phyloP scores from a whole-genome alignment of 805 yeast species.

The Ogataea glucozyma region DNA sequence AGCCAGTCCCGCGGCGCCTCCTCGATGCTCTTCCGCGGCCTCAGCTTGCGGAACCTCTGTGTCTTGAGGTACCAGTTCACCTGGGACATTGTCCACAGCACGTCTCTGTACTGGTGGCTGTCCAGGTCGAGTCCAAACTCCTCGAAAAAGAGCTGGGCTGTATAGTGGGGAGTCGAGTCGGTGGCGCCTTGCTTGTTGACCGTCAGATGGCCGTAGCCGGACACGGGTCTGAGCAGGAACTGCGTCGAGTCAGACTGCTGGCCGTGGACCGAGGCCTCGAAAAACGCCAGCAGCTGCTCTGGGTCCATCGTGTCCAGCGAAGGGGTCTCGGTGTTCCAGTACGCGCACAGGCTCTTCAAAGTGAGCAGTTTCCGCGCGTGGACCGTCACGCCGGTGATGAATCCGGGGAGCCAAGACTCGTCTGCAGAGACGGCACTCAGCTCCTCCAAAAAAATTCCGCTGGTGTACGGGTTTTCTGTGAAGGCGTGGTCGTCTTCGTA shows the following conservation, averaged over 20 bases:
- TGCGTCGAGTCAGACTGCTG: constrained; percentile 39
- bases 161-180: constrained; percentile 64
- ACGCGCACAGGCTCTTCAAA: constrained; percentile 70
- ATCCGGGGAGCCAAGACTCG: constrained; percentile 79
- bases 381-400: constrained; percentile 67
- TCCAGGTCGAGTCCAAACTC: constrained; percentile 88
- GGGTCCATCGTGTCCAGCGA: constrained; percentile 50
- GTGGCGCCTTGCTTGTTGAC: constrained; percentile 79
- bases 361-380: constrained; percentile 77
- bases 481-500: constrained; percentile 81
- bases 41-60: constrained; percentile 65
- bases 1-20: constrained; percentile 85
- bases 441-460: constrained; percentile 83
- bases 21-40: constrained; percentile 56
- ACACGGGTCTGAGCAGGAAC: constrained; percentile 78
- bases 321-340: constrained; percentile 74
- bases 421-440: constrained; percentile 91
- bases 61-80: constrained; percentile 79
- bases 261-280: constrained; percentile 46
- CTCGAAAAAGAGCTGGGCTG: constrained; percentile 76
- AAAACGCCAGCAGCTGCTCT: constrained; percentile 48
- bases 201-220: constrained; percentile 81
- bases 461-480: constrained; percentile 72
- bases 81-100: constrained; percentile 77
- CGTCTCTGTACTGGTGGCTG: constrained; percentile 79